A percentile compares a stretch with the other conserved stretches of the same genome.
Conservation (phyloP, 805 yeast species). For the Wickerhamia fluorescens region DNA sequence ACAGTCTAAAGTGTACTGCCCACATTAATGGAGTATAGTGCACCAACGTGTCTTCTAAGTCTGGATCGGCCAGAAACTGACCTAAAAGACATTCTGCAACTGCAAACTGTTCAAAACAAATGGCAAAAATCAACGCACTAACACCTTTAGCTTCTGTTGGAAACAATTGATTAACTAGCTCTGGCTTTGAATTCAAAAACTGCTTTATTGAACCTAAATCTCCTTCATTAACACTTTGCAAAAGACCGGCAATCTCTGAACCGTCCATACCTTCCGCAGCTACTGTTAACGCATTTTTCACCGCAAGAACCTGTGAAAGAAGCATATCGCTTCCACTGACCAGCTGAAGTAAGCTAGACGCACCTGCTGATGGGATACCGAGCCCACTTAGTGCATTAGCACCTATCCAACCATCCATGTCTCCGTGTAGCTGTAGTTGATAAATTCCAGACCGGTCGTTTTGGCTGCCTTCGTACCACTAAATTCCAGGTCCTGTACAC, state of each 20-base stretch:
- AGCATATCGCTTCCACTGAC: too few species aligned
- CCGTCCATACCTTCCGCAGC: too few species aligned
- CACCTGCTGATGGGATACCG: too few species aligned
- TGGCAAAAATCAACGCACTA: slow-evolving; percentile 40
- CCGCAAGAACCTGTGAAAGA: too few species aligned
- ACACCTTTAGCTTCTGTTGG: slow-evolving; percentile 25
- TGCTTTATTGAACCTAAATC: slow-evolving; percentile 30
- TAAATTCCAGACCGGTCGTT: too few species aligned
- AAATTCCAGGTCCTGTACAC: too few species aligned
- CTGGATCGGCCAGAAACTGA: slow-evolving; percentile 40
- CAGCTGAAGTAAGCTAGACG: too few species aligned
- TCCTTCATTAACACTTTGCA: slow-evolving; percentile 30
- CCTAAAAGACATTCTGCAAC: slow-evolving; percentile 42
- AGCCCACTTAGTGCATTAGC: too few species aligned
- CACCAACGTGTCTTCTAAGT: slow-evolving; percentile 41
- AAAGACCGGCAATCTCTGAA: slow-evolving; percentile 19
- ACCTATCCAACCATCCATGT: too few species aligned
- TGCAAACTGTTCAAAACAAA: slow-evolving; percentile 44
- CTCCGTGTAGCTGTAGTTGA: too few species aligned
- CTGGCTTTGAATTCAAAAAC: slow-evolving; percentile 14
- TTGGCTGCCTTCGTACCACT: too few species aligned
- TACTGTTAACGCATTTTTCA: too few species aligned
- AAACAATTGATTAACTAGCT: slow-evolving; percentile 13
- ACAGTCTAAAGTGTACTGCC: slow-evolving; percentile 64
- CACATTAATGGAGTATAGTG: slow-evolving; percentile 73